Evolutionary conservation across 768 basidiomycete genomes (phyloP).

Genomic region (Fibroporia radiculosa): DNA sequence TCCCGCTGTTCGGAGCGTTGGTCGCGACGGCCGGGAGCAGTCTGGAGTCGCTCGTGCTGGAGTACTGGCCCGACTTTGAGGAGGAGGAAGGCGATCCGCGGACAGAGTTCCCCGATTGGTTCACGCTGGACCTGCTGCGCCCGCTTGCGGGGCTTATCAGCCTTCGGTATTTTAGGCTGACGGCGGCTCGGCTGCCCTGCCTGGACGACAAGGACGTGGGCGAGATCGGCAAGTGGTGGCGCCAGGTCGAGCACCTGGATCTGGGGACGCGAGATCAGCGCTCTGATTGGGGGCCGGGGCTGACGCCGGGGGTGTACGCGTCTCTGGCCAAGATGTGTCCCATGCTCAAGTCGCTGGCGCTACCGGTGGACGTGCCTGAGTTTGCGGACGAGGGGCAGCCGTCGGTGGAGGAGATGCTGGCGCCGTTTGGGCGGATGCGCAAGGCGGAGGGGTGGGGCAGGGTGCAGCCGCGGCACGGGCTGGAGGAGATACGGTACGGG

Average conservation of each 20-base stretch:
- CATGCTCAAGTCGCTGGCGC: background rate
- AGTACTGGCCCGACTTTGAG: constrained; percentile 12
- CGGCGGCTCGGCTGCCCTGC: constrained; percentile 17
- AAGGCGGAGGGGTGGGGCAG: too few species aligned
- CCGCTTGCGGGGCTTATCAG: constrained; percentile 19
- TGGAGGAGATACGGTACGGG: background rate
- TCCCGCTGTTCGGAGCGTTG: constrained; percentile 15
- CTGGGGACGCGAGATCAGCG: constrained; percentile 15
- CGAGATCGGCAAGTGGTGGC: constrained; percentile 21
- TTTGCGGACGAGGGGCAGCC: background rate
- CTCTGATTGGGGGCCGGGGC: background rate
- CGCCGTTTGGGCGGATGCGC: background rate
- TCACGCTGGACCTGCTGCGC: constrained; percentile 18
- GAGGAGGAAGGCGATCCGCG: constrained; percentile 1
- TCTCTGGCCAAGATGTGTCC: background rate
- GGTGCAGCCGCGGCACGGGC: too few species aligned
- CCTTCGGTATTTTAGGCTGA: constrained; percentile 19
- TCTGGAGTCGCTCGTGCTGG: constrained; percentile 15
- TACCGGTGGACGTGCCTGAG: constrained; percentile 1
- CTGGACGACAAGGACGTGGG: constrained; percentile 18
- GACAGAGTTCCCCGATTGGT: constrained; percentile 4
- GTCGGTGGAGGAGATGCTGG: background rate
- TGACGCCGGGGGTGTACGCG: constrained; percentile 2
- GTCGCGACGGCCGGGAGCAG: constrained; percentile 12
- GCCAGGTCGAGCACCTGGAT: constrained; percentile 17